Evolutionary conservation across 169 alveolate genomes (phyloP), one percentile per base, ranked within the genome.

Genomic region (Hepatocystis sp.): DNA sequence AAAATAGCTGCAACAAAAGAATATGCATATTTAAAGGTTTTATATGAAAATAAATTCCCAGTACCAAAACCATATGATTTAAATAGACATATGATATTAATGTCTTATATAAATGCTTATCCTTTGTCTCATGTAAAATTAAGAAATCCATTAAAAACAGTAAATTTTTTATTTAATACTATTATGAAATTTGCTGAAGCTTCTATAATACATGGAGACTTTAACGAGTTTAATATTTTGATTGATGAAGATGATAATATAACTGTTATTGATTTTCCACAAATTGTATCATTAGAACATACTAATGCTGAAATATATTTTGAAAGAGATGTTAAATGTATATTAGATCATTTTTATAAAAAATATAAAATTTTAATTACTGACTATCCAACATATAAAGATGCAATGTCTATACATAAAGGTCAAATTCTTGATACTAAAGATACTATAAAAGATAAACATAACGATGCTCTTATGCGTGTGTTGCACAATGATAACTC

Each of bases 201-300:
- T 52, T 99, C 99, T n/a, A 90, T 98, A 28, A 97, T 98, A 40
- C 99, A 98, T 91, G 99, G 99, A 1, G 99, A 98, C 81, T 98
- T 97, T 92, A 98, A 98, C 85, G 99, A 98, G 66, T 98, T 98
- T 93, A 98, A 98, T 92, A 90, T 98, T 47, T 86, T 98, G 90
- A 93, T 98, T 42, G 90, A 91, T 67, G 95, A 93, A 44, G 91
- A 94, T n/a, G 96, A 94, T 68, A 92, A 92, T 39, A 90, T 96
- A 52, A 95, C 98, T 0, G 76, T 96, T 81, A 96, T 96, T 36
- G 99, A 98, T 91, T 98, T 98, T 67, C 99, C 99, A 0, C 98
- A 99, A 92, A 98, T 99, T 93, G 97, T 98, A 23, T 94, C 99
- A 46, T 96, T 97, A 10, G 90, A 92, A 36, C 99, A 99, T 88